These are phyloP conservation scores for Phytopythium mirpurense DNA, from an alignment of 352 stramenopile genomes.

Conservation along the genomic window DNA sequence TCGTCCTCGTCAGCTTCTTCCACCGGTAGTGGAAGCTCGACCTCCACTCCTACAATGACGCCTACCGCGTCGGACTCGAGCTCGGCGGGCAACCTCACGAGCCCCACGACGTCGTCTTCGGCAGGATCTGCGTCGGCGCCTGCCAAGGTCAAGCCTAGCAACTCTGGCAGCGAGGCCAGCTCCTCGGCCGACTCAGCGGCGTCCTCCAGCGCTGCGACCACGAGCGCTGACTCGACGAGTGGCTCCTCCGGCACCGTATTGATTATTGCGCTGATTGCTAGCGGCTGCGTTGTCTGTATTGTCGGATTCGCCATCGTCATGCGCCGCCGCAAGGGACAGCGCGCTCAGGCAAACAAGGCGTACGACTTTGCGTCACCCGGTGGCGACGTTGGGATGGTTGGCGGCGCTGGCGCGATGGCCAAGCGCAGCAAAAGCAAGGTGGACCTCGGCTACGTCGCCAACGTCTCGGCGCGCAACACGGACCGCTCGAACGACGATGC, in stretches of 20 bases:
- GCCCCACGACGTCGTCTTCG: not conserved
- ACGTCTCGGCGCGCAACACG: slow-evolving; percentile 40
- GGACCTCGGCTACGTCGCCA: slow-evolving; percentile 42
- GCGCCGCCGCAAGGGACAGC: slow-evolving; percentile 33
- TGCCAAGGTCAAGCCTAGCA: slow-evolving; percentile 2
- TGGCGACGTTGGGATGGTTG: slow-evolving; percentile 26
- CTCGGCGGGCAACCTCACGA: not conserved
- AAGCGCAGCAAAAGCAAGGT: slow-evolving; percentile 18
- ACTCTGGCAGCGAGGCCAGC: not conserved
- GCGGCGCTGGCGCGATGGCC: not conserved
- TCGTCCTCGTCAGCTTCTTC: slow-evolving; percentile 11
- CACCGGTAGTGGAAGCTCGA: slow-evolving; percentile 22
- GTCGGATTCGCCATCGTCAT: slow-evolving; percentile 41
- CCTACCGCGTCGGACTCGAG: slow-evolving; percentile 8
- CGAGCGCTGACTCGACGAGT: not conserved
- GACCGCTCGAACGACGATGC: slow-evolving; percentile 12
- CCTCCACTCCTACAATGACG: slow-evolving; percentile 6
- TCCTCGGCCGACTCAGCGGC: slow-evolving; percentile 10
- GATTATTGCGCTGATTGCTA: slow-evolving; percentile 31
- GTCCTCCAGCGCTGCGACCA: slow-evolving; percentile 17
- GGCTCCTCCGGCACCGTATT: slow-evolving; percentile 22
- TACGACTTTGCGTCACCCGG: slow-evolving; percentile 23
- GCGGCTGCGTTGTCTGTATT: slow-evolving; percentile 32
- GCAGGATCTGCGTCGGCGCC: not conserved
- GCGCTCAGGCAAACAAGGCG: slow-evolving; percentile 25